Percentiles rank a stretch among this genome's conserved stretches.
phyloP scores from a whole-genome alignment of 306 rosid species.

The Quercus berberidifolia region DNA sequence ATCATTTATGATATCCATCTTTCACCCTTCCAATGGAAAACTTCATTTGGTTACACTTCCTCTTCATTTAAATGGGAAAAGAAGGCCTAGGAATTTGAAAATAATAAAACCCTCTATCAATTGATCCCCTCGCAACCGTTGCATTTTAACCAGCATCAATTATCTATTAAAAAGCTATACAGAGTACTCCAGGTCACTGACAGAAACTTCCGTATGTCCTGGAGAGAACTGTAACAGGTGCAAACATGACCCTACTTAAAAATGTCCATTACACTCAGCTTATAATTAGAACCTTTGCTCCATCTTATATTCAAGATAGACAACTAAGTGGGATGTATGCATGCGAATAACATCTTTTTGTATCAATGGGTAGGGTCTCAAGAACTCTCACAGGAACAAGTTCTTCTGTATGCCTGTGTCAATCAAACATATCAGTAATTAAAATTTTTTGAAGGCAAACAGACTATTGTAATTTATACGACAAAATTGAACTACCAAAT shows the following conservation, averaged over 20 bases:
- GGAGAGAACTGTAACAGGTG: not conserved
- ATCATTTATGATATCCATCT: not conserved
- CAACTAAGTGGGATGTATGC: not conserved
- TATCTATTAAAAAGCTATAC: not conserved
- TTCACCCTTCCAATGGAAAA: not conserved
- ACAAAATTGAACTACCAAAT: constrained; percentile 58
- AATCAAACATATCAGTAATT: constrained; percentile 13
- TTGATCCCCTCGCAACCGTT: not conserved
- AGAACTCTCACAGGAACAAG: constrained; percentile 79
- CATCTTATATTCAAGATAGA: not conserved
- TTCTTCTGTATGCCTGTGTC: constrained; percentile 66
- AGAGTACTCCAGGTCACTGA: too few relatives aligned
- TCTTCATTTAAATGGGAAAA: not conserved
- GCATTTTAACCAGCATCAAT: not conserved
- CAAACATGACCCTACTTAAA: not conserved
- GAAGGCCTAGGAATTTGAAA: not conserved
- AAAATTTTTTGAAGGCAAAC: constrained; percentile 2
- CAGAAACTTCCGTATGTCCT: not conserved
- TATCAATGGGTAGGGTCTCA: constrained; percentile 72
- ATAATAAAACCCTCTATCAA: not conserved
- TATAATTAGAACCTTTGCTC: not conserved
- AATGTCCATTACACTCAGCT: not conserved
- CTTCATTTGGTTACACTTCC: not conserved
- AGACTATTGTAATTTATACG: constrained; percentile 4
- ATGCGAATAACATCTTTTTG: not conserved